Conservation (phyloP, 257 asterid genomes). For the Schizonepeta tenuifolia region DNA sequence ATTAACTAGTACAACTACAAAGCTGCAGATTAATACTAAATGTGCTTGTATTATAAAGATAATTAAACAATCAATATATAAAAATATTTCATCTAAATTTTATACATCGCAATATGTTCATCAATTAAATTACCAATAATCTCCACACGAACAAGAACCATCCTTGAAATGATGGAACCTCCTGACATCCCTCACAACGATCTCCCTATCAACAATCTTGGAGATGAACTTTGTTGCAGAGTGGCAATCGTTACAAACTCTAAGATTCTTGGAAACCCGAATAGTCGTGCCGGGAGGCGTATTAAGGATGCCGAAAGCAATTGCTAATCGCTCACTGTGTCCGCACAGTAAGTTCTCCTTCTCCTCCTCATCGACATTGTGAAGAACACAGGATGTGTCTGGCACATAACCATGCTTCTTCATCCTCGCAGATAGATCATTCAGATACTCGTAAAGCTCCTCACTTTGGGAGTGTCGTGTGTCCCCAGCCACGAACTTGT, state of each 20-base stretch:
- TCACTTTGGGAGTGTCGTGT: constrained; percentile 62
- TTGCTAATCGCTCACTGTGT: constrained; percentile 86
- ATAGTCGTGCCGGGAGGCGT: constrained; percentile 66
- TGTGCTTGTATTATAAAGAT: neutral
- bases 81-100: neutral
- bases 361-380: constrained; percentile 72
- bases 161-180: constrained; percentile 86
- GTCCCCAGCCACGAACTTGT: constrained; percentile 83
- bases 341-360: constrained; percentile 80
- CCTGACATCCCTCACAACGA: constrained; percentile 83
- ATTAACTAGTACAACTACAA: neutral
- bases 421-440: constrained; percentile 55
- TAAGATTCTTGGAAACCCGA: constrained; percentile 80
- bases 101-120: neutral
- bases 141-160: constrained; percentile 88
- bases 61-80: neutral
- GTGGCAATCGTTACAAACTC: constrained; percentile 92
- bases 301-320: constrained; percentile 82
- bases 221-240: constrained; percentile 80
- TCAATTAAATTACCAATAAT: constrained; percentile 66
- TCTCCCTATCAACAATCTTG: constrained; percentile 62
- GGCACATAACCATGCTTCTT: constrained; percentile 79
- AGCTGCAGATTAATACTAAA: neutral
- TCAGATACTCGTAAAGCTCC: constrained; percentile 55
- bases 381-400: constrained; percentile 87